Evolutionary conservation across 2,329 filamentous ascomycete genomes (phyloP).

Genomic region (Curvularia spicifera): DNA sequence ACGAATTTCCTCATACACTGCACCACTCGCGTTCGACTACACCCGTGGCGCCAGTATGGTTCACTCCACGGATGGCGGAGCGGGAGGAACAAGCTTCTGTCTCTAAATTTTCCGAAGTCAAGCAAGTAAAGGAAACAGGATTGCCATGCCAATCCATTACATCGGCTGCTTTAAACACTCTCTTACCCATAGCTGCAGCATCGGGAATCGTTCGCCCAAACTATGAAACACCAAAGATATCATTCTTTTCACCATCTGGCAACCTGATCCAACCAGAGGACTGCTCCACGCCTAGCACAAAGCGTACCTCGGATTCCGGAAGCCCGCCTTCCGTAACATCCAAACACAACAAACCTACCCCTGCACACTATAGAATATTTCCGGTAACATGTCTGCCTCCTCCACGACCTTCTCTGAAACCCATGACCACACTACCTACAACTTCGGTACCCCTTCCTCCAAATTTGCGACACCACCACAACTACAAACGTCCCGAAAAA

Average conservation of each 20-base stretch:
- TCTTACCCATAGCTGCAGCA: slow-evolving; percentile 48
- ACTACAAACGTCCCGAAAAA: slow-evolving; percentile 22
- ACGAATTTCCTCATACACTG: slow-evolving; percentile 21
- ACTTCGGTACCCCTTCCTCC: slow-evolving; percentile 30
- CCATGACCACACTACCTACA: slow-evolving; percentile 31
- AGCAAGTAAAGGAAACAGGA: slow-evolving; percentile 8
- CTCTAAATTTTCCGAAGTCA: slow-evolving; percentile 17
- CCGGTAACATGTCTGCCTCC: slow-evolving; percentile 20
- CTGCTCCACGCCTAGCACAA: slow-evolving; percentile 21
- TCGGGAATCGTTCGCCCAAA: slow-evolving; percentile 44
- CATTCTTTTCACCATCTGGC: slow-evolving; percentile 46
- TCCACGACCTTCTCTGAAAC: slow-evolving; percentile 27
- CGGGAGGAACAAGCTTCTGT: slow-evolving; percentile 23
- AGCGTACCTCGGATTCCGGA: slow-evolving; percentile 15
- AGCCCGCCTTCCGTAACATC: slow-evolving; percentile 17
- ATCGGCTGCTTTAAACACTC: slow-evolving; percentile 46
- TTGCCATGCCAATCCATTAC: slow-evolving; percentile 31
- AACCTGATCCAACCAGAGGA: slow-evolving; percentile 41
- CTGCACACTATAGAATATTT: slow-evolving; percentile 12
- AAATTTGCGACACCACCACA: slow-evolving; percentile 32
- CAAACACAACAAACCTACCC: slow-evolving; percentile 18
- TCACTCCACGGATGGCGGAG: slow-evolving; percentile 33
- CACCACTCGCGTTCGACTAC: slow-evolving; percentile 33
- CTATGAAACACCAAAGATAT: slow-evolving; percentile 36
- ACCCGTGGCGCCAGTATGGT: slow-evolving; percentile 34